These are phyloP conservation scores for Globisporangium echinulatum DNA, from an alignment of 352 stramenopile genomes.

Conservation along the genomic window DNA sequence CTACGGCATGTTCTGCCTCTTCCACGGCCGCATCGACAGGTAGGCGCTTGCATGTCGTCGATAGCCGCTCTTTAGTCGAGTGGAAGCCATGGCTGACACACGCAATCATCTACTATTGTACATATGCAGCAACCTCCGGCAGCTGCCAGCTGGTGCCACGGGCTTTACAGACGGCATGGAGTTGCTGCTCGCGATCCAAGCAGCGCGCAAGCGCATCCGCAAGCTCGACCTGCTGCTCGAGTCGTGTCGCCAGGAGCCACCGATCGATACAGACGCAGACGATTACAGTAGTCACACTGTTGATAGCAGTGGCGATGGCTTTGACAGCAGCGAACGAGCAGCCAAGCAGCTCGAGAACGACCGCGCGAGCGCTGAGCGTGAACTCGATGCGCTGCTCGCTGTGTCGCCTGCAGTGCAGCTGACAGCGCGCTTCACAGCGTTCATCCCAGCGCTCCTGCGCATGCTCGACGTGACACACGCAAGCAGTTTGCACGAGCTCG, in stretches of 20 bases:
- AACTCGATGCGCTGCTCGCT: constrained; percentile 24
- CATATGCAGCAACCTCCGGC: constrained; percentile 14
- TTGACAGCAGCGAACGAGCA: constrained; percentile 1
- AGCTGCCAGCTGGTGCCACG: neutral
- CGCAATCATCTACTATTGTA: no score
- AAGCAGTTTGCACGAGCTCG: constrained; percentile 33
- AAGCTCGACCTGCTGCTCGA: constrained; percentile 32
- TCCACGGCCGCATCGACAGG: constrained; percentile 45
- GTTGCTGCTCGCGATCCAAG: constrained; percentile 31
- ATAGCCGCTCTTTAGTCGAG: neutral
- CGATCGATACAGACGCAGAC: no score
- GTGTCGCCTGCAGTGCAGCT: constrained; percentile 26
- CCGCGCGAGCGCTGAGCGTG: constrained; percentile 1
- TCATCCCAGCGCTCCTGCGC: constrained; percentile 42
- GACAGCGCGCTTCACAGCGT: constrained; percentile 13
- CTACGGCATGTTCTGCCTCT: constrained; percentile 48
- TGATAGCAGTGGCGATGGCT: neutral
- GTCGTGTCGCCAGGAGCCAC: constrained; percentile 12
- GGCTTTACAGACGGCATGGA: constrained; percentile 40
- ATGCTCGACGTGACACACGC: constrained; percentile 23
- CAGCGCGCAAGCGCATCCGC: constrained; percentile 29
- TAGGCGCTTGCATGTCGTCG: constrained; percentile 3
- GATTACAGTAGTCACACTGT: neutral
- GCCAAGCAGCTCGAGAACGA: neutral
- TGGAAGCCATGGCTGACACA: no score